These are phyloP conservation scores for Euphorbia pulcherrima DNA, from an alignment of 345 rosid species.

Conservation along the genomic window DNA sequence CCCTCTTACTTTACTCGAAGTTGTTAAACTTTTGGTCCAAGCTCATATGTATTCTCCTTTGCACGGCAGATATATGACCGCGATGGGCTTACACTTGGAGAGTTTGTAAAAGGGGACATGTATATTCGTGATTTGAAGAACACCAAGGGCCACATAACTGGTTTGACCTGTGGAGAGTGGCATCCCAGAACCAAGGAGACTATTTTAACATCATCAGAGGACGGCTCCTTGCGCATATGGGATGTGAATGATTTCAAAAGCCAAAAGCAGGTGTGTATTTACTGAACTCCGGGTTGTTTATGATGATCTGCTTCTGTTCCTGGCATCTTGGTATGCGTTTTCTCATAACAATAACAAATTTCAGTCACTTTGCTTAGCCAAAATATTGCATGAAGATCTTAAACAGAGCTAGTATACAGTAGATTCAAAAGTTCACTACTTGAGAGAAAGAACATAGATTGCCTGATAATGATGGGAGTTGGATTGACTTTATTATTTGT, in stretches of 20 bases:
- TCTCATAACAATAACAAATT: neutral
- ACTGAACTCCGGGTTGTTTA: neutral
- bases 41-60: slow-evolving; percentile 13
- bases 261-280: slow-evolving; percentile 70
- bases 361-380: neutral
- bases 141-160: slow-evolving; percentile 91
- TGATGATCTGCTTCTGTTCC: slow-evolving; percentile 6
- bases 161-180: slow-evolving; percentile 97
- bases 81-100: slow-evolving; percentile 91
- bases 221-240: slow-evolving; percentile 93
- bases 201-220: slow-evolving; percentile 89
- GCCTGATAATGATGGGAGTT: neutral
- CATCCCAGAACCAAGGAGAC: slow-evolving; percentile 83
- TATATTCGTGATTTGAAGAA: slow-evolving; percentile 93
- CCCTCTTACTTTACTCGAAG: neutral
- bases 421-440: neutral
- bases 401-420: neutral
- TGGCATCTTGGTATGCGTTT: slow-evolving; percentile 4
- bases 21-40: neutral
- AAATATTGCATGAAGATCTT: neutral
- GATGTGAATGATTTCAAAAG: slow-evolving; percentile 92
- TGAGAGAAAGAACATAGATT: neutral
- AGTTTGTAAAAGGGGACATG: slow-evolving; percentile 98
- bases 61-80: slow-evolving; percentile 78
- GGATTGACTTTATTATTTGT: neutral